A percentile compares a stretch with the other conserved stretches of the same genome.
Evolutionary conservation across 352 stramenopile genomes (phyloP).

Genomic region (Plasmopara halstedii): DNA sequence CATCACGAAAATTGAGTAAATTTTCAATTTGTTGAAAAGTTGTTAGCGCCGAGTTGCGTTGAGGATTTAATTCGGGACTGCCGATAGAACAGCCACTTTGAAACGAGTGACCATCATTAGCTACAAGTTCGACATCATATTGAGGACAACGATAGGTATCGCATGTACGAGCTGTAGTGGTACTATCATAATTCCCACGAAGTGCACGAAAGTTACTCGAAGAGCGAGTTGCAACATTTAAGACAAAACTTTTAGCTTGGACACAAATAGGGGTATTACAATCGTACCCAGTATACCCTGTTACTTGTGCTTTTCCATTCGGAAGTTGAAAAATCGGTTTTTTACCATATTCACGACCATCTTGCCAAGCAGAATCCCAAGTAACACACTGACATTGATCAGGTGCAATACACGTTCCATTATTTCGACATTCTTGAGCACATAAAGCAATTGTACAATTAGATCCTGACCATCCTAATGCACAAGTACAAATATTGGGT

Average conservation of each 20-base stretch:
- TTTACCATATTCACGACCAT: slow-evolving; percentile 84
- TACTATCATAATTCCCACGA: slow-evolving; percentile 47
- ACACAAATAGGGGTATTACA: slow-evolving; percentile 96
- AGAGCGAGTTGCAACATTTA: slow-evolving; percentile 60
- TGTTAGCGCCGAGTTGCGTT: slow-evolving; percentile 20
- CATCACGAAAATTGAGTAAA: slow-evolving; percentile 45
- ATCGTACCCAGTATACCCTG: slow-evolving; percentile 94
- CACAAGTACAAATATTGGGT: slow-evolving; percentile 87
- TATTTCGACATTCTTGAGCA: slow-evolving; percentile 88
- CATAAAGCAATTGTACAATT: slow-evolving; percentile 88
- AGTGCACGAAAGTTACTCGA: slow-evolving; percentile 38
- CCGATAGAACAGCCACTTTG: slow-evolving; percentile 89
- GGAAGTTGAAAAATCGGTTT: slow-evolving; percentile 88
- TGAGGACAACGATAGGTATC: slow-evolving; percentile 67
- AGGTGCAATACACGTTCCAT: slow-evolving; percentile 52
- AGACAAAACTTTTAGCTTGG: slow-evolving; percentile 82
- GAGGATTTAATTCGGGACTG: slow-evolving; percentile 47
- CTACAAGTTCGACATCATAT: slow-evolving; percentile 80
- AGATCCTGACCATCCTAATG: slow-evolving; percentile 83
- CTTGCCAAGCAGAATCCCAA: slow-evolving; percentile 87
- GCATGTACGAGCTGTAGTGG: slow-evolving; percentile 26
- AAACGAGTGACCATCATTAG: slow-evolving; percentile 91
- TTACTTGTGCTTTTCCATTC: slow-evolving; percentile 83
- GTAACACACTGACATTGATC: slow-evolving; percentile 86
- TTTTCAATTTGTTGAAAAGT: slow-evolving; percentile 35